Evolutionary conservation across 352 stramenopile species (phyloP).

Genomic region (Phytophthora cryptogea): DNA sequence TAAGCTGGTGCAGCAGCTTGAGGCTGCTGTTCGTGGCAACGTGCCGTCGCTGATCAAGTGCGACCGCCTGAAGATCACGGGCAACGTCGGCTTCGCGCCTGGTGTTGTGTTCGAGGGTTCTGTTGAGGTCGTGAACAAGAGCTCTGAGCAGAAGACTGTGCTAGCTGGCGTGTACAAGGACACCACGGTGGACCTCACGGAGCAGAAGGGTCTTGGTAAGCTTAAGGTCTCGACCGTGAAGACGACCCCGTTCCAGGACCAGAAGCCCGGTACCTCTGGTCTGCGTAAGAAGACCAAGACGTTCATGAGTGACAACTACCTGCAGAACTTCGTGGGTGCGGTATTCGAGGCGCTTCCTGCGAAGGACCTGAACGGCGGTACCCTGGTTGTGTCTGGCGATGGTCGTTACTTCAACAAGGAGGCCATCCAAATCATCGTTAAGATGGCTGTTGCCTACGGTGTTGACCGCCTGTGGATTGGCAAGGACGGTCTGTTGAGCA

Average conservation of each 20-base stretch:
- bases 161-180: slow-evolving; percentile 93
- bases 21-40: slow-evolving; percentile 92
- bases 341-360: slow-evolving; percentile 96
- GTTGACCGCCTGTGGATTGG: slow-evolving; percentile 96
- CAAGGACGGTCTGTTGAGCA: slow-evolving; percentile 96
- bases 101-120: slow-evolving; percentile 92
- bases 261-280: slow-evolving; percentile 98
- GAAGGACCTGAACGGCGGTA: slow-evolving; percentile 94
- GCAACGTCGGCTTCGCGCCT: slow-evolving; percentile 93
- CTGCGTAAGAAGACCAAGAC: slow-evolving; percentile 99
- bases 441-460: slow-evolving; percentile 97
- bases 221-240: slow-evolving; percentile 85
- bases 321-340: slow-evolving; percentile 98
- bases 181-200: slow-evolving; percentile 95
- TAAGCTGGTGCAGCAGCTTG: slow-evolving; percentile 97
- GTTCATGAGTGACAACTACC: slow-evolving; percentile 98
- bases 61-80: slow-evolving; percentile 95
- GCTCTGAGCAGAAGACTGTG: slow-evolving; percentile 95
- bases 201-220: slow-evolving; percentile 91
- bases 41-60: slow-evolving; percentile 96
- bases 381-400: slow-evolving; percentile 97
- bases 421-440: slow-evolving; percentile 97
- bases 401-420: slow-evolving; percentile 92
- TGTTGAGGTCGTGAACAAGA: slow-evolving; percentile 96
- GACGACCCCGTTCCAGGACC: slow-evolving; percentile 93